phyloP scores from a whole-genome alignment of 192 early-diverging fungal genomes.

The Neocallimastix lanati region DNA sequence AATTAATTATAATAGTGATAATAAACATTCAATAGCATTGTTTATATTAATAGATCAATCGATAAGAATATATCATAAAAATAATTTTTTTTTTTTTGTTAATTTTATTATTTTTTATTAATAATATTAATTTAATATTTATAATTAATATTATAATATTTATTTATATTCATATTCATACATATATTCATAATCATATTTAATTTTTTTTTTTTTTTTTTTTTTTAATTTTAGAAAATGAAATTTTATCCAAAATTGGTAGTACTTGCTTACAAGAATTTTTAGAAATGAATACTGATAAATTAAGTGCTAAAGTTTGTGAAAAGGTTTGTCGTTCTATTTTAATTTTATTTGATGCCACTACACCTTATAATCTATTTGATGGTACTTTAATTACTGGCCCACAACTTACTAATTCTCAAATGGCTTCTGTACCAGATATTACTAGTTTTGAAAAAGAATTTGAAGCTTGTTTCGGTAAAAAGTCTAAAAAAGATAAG shows the following conservation, averaged over 20 bases:
- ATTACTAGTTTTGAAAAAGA: neutral
- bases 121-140: no score
- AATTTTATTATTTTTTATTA: no score
- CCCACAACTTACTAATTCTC: neutral
- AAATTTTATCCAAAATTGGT: conserved; percentile 74
- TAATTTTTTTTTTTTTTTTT: neutral
- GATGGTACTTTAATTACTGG: conserved; percentile 5
- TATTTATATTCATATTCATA: no score
- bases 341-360: conserved; percentile 53
- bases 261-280: conserved; percentile 79
- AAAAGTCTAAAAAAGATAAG: neutral
- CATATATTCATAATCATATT: neutral
- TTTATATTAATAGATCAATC: no score
- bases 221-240: conserved; percentile 41
- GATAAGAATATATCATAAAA: no score
- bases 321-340: conserved; percentile 49
- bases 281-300: conserved; percentile 55
- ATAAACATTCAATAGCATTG: no score
- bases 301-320: conserved; percentile 57
- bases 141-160: no score
- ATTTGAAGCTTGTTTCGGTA: neutral
- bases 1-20: no score
- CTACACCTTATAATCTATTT: conserved; percentile 58
- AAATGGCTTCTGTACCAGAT: neutral
- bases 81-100: no score